These are phyloP conservation scores for Psilocybe subaeruginosa DNA, from an alignment of 768 basidiomycete genomes.

Conservation along the genomic window DNA sequence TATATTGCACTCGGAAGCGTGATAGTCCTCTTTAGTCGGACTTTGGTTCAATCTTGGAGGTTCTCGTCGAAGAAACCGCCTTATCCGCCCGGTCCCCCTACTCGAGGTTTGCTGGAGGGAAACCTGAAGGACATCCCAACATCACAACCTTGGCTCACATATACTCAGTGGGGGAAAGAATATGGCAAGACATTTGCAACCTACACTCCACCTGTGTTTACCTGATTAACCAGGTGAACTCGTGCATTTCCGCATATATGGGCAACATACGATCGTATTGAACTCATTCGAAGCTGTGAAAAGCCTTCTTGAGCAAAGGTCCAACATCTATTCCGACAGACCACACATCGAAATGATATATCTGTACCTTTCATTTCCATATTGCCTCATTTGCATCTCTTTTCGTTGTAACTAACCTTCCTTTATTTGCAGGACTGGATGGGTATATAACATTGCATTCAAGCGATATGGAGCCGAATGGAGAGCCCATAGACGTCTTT, in stretches of 20 bases:
- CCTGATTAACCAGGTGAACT: conserved; percentile 4
- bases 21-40: neutral
- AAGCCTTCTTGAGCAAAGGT: conserved; percentile 5
- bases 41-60: neutral
- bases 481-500: neutral
- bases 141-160: neutral
- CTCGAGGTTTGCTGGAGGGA: neutral
- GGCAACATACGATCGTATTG: conserved; percentile 10
- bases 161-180: neutral
- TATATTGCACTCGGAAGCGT: neutral
- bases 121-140: neutral
- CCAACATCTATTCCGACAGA: conserved; percentile 11
- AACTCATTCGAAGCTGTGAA: conserved; percentile 12
- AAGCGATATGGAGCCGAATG: neutral
- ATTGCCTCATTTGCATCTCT: too few relatives aligned
- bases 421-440: neutral
- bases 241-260: conserved; percentile 7
- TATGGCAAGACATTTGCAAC: neutral
- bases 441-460: neutral
- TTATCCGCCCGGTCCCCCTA: conserved; percentile 1
- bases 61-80: neutral
- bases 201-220: neutral
- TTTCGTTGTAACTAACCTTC: neutral
- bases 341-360: conserved; percentile 10
- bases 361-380: neutral